Evolutionary conservation across 192 early-diverging fungal species (phyloP).

Genomic region (Podila horticola): DNA sequence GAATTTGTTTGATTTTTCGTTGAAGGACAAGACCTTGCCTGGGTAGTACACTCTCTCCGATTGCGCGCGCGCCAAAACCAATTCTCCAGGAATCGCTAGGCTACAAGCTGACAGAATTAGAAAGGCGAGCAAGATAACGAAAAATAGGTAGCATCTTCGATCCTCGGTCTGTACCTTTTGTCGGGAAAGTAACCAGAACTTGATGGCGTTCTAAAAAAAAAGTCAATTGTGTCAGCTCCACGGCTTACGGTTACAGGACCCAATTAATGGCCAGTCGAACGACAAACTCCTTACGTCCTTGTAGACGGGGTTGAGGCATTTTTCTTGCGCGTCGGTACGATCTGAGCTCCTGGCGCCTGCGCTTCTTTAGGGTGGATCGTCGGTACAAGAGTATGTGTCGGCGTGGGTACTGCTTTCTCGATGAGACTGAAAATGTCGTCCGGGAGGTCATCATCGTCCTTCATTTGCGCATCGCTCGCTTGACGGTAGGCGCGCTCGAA

Average conservation of each 20-base stretch:
- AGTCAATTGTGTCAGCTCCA: too few relatives aligned
- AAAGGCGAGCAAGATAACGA: not conserved
- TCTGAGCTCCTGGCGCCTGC: too few relatives aligned
- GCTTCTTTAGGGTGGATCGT: not conserved
- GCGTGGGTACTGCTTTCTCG: not conserved
- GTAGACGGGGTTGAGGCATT: too few relatives aligned
- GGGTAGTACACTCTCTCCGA: slow-evolving; percentile 32
- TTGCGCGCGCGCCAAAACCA: slow-evolving; percentile 21
- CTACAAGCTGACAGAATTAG: slow-evolving; percentile 1
- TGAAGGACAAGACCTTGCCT: slow-evolving; percentile 23
- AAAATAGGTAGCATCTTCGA: too few relatives aligned
- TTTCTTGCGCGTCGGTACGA: too few relatives aligned
- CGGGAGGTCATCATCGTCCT: slow-evolving; percentile 45
- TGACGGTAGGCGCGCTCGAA: slow-evolving; percentile 16
- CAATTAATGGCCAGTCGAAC: not conserved
- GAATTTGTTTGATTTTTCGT: slow-evolving; percentile 43
- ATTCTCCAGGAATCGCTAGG: slow-evolving; percentile 39
- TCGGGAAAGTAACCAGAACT: not conserved
- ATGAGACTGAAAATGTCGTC: slow-evolving; percentile 31
- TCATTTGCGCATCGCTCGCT: slow-evolving; percentile 27
- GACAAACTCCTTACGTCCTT: too few relatives aligned
- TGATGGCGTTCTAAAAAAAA: not conserved
- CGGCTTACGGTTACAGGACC: too few relatives aligned
- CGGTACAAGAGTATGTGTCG: not conserved
- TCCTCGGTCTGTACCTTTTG: too few relatives aligned